Evolutionary conservation across 1,139 yeast species (phyloP).

Genomic region (Taphrina communis): DNA sequence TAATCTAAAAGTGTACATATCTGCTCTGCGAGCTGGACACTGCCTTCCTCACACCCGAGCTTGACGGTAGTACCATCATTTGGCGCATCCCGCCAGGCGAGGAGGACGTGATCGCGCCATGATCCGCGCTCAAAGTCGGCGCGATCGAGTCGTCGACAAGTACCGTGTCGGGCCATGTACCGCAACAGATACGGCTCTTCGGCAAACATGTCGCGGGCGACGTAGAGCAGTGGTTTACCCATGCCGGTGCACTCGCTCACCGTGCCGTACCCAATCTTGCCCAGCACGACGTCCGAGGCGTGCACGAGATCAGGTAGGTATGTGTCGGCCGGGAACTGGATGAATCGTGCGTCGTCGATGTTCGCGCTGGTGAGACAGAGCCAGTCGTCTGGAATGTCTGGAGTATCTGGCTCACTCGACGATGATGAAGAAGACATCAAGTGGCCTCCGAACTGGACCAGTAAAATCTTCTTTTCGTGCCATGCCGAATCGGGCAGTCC

Average conservation of each 20-base stretch:
- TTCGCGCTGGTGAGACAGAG: slow-evolving; percentile 6
- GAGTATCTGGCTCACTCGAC: not conserved
- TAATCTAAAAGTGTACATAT: slow-evolving; percentile 4
- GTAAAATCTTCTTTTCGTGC: slow-evolving; percentile 3
- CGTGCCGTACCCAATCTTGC: slow-evolving; percentile 39
- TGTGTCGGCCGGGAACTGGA: not conserved
- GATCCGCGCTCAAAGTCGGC: slow-evolving; percentile 12
- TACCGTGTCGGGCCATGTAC: slow-evolving; percentile 13
- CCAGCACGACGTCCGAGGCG: slow-evolving; percentile 22
- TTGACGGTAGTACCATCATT: too few relatives aligned
- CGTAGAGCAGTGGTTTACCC: slow-evolving; percentile 30
- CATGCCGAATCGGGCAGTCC: not conserved
- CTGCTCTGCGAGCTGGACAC: slow-evolving; percentile 9
- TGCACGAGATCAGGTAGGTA: slow-evolving; percentile 36
- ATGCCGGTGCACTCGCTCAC: slow-evolving; percentile 32
- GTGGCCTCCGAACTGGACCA: slow-evolving; percentile 35
- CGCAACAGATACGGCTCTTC: slow-evolving; percentile 26
- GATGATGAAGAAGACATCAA: not conserved
- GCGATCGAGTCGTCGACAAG: slow-evolving; percentile 3
- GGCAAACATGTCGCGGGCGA: slow-evolving; percentile 33
- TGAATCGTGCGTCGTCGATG: slow-evolving; percentile 8
- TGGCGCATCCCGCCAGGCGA: not conserved
- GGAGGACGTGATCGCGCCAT: slow-evolving; percentile 7
- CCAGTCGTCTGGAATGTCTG: slow-evolving; percentile 26
- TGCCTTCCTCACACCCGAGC: slow-evolving; percentile 10